Evolutionary conservation across 768 basidiomycete genomes (phyloP).

Genomic region (Suillus clintonianus): DNA sequence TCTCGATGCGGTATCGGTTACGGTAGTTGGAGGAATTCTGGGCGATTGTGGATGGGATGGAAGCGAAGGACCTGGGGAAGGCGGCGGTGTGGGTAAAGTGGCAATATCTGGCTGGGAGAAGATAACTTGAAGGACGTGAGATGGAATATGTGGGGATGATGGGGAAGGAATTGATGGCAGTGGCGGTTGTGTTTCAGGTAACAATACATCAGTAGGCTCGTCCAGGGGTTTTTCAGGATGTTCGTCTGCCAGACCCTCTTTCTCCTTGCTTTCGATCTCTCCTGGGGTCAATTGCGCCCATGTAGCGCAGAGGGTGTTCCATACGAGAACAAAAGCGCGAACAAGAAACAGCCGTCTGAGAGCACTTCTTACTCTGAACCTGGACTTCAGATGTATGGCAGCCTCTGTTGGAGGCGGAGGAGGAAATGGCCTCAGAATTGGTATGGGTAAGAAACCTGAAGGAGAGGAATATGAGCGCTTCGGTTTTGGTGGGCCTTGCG

Average conservation of each 20-base stretch:
- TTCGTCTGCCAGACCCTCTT: constrained; percentile 8
- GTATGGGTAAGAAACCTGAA: constrained; percentile 45
- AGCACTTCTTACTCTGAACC: constrained; percentile 40
- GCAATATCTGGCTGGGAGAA: constrained; percentile 12
- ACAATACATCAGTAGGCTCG: constrained; percentile 17
- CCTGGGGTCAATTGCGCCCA: constrained; percentile 49
- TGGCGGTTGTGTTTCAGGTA: constrained; percentile 18
- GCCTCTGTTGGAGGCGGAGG: constrained; percentile 32
- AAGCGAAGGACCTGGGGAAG: constrained; percentile 17
- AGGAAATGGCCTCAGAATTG: constrained; percentile 24
- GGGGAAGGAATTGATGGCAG: constrained; percentile 30
- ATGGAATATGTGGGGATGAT: constrained; percentile 18
- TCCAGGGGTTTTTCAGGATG: constrained; percentile 8
- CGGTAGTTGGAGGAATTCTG: constrained; percentile 9
- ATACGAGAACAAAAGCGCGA: constrained; percentile 66
- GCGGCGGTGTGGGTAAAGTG: constrained; percentile 27
- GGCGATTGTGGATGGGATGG: background rate
- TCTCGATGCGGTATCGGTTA: constrained; percentile 33
- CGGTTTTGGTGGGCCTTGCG: constrained; percentile 34
- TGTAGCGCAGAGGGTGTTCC: constrained; percentile 66
- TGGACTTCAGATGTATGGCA: constrained; percentile 36
- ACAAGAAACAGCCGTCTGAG: constrained; percentile 69
- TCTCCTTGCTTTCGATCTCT: constrained; percentile 21
- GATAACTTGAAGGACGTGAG: constrained; percentile 9
- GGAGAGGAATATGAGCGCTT: constrained; percentile 69